Evolutionary conservation across 2,329 filamentous ascomycete species (phyloP).

Genomic region (Sclerotiophoma versabilis): DNA sequence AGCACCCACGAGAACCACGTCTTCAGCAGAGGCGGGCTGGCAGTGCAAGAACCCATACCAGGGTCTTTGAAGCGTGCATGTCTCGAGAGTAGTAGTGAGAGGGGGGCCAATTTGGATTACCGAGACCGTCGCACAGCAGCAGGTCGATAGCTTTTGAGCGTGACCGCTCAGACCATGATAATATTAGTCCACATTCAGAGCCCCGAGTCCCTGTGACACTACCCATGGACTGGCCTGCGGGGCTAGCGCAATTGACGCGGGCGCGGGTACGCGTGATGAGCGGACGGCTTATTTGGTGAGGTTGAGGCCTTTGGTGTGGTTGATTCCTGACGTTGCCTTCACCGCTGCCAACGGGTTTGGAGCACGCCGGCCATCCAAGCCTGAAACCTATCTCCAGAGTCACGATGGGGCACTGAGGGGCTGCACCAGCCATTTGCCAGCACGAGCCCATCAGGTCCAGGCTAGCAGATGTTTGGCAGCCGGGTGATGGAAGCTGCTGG

Average conservation of each 20-base stretch:
- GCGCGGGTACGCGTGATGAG: constrained; percentile 5
- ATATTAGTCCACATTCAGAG: constrained; percentile 20
- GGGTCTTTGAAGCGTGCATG: constrained; percentile 37
- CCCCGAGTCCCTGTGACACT: constrained; percentile 18
- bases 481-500: constrained; percentile 11
- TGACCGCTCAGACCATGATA: constrained; percentile 27
- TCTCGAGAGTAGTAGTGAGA: constrained; percentile 22
- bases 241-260: constrained; percentile 19
- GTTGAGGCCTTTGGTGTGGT: neutral
- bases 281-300: constrained; percentile 5
- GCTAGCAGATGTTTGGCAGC: constrained; percentile 11
- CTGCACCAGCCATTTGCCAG: constrained; percentile 8
- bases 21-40: constrained; percentile 37
- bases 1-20: constrained; percentile 39
- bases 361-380: neutral
- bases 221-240: constrained; percentile 29
- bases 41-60: constrained; percentile 44
- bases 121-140: constrained; percentile 17
- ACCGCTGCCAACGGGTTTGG: constrained; percentile 1
- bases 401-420: constrained; percentile 4
- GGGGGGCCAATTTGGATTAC: constrained; percentile 16
- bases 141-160: constrained; percentile 25
- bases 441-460: constrained; percentile 4
- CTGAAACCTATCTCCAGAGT: constrained; percentile 9
- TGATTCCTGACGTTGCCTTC: neutral